phyloP scores from a whole-genome alignment of 768 basidiomycete species.

The Trametes meyenii region DNA sequence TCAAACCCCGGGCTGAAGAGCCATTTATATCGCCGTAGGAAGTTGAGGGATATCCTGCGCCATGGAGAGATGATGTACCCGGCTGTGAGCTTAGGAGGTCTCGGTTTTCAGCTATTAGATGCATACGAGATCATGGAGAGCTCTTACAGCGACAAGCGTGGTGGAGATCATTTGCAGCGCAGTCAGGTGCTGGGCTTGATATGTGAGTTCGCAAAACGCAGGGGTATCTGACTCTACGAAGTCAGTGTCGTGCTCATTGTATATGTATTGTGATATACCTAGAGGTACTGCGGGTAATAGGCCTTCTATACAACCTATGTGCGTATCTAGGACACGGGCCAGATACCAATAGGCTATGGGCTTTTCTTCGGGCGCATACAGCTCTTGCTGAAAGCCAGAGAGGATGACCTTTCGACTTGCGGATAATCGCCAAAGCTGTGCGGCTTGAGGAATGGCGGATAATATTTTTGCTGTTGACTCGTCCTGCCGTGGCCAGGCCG shows the following conservation, averaged over 20 bases:
- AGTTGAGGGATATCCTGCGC: conserved; percentile 57
- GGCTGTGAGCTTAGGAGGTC: conserved; percentile 47
- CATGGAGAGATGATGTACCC: conserved; percentile 50
- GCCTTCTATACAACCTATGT: conserved; percentile 56
- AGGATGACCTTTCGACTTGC: conserved; percentile 68
- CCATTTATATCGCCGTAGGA: conserved; percentile 78
- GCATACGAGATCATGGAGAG: neutral
- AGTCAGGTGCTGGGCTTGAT: conserved; percentile 54
- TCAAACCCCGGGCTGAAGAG: conserved; percentile 65
- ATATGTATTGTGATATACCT: neutral
- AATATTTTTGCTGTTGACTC: conserved; percentile 12
- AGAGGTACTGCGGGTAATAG: conserved; percentile 36
- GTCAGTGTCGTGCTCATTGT: neutral
- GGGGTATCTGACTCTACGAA: conserved; percentile 36
- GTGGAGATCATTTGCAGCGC: conserved; percentile 59
- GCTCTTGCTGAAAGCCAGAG: conserved; percentile 76
- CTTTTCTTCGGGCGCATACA: conserved; percentile 69
- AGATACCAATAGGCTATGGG: conserved; percentile 80
- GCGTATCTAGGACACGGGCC: conserved; percentile 55
- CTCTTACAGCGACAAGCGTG: conserved; percentile 33
- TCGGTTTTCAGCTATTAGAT: neutral
- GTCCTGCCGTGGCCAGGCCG: conserved; percentile 16
- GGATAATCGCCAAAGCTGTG: conserved; percentile 61
- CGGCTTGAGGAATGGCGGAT: conserved; percentile 44
- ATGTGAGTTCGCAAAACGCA: conserved; percentile 49